A percentile compares a stretch with the other conserved stretches of the same genome.
These are phyloP conservation scores for Protomyces pachydermus DNA, from an alignment of 1,139 yeast genomes.

Conservation along the genomic window DNA sequence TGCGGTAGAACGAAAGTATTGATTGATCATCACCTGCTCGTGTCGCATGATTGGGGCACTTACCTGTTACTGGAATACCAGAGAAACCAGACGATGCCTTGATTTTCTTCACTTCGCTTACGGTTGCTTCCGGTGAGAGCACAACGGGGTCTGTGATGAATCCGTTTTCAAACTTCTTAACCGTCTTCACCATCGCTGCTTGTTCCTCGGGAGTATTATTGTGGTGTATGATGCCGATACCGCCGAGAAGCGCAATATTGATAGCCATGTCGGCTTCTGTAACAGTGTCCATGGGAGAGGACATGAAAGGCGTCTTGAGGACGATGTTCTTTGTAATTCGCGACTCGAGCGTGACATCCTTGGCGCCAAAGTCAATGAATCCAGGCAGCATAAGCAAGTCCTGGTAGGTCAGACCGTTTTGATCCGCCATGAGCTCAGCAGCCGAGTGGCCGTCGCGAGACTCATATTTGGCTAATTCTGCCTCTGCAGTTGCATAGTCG, in stretches of 20 bases:
- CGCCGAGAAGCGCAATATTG: constrained; percentile 96
- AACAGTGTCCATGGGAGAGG: constrained; percentile 99
- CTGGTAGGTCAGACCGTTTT: constrained; percentile 87
- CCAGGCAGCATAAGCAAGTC: constrained; percentile 95
- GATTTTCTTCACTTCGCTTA: constrained; percentile 72
- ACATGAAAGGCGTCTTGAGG: constrained; percentile 87
- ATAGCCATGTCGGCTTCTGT: constrained; percentile 98
- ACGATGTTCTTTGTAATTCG: constrained; percentile 86
- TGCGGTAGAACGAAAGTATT: constrained; percentile 99
- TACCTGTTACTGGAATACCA: constrained; percentile 99
- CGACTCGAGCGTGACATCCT: constrained; percentile 70
- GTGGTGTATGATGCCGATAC: constrained; percentile 98
- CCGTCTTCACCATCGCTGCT: constrained; percentile 96
- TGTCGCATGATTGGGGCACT: constrained; percentile 44
- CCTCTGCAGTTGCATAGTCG: constrained; percentile 48
- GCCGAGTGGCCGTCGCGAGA: constrained; percentile 82
- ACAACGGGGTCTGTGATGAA: constrained; percentile 93
- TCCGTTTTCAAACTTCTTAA: constrained; percentile 94
- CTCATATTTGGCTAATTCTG: constrained; percentile 59
- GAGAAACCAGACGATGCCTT: constrained; percentile 80
- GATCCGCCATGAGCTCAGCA: constrained; percentile 80
- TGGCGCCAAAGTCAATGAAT: constrained; percentile 62
- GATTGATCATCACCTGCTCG: constrained; percentile 50
- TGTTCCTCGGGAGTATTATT: constrained; percentile 95
- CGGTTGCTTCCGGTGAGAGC: constrained; percentile 66